Conservation (phyloP, 306 rosid genomes). For the Rosa lucieae region DNA sequence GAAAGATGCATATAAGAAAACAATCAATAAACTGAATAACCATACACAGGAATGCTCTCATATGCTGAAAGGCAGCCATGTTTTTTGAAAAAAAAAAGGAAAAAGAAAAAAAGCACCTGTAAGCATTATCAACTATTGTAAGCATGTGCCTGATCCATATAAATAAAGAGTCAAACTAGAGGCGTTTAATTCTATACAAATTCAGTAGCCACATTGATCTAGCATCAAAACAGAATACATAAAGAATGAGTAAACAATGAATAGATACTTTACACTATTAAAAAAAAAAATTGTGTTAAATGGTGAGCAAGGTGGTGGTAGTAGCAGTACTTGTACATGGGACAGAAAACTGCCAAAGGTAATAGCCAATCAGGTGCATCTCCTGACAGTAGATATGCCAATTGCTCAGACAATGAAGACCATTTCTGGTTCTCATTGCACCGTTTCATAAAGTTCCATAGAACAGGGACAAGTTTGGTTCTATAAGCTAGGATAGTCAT, state of each 20-base stretch:
- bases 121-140: conserved; percentile 76
- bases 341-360: conserved; percentile 94
- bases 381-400: conserved; percentile 66
- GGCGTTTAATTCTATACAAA: conserved; percentile 26
- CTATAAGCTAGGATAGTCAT: conserved; percentile 95
- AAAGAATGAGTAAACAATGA: not conserved
- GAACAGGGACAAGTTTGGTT: conserved; percentile 91
- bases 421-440: conserved; percentile 88
- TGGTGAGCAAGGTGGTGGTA: not conserved
- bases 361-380: conserved; percentile 97
- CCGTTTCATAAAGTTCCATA: conserved; percentile 89
- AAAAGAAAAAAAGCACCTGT: not conserved
- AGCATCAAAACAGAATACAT: conserved; percentile 12
- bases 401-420: conserved; percentile 69
- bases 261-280: conserved; percentile 11
- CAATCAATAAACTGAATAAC: conserved; percentile 17
- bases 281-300: conserved; percentile 6
- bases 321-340: conserved; percentile 82
- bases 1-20: conserved; percentile 24
- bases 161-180: not conserved
- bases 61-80: not conserved
- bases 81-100: not conserved
- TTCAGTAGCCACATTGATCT: conserved; percentile 23
- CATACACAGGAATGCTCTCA: conserved; percentile 2
- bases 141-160: conserved; percentile 85